Evolutionary conservation across 768 basidiomycete species (phyloP).

Genomic region (Boletus bicolor): DNA sequence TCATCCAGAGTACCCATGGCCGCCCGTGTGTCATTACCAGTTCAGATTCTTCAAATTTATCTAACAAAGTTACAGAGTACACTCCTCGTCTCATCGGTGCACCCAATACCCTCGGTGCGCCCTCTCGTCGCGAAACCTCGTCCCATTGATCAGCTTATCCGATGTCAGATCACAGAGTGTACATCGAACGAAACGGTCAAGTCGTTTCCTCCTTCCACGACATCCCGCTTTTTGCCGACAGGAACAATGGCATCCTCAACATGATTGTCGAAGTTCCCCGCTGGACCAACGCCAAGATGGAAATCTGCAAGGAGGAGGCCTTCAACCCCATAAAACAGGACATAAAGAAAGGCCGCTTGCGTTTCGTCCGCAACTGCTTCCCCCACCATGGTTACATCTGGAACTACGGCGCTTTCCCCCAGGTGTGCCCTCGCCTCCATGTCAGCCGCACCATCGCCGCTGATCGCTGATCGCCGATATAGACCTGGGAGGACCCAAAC

Average conservation of each 20-base stretch:
- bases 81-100: conserved; percentile 79
- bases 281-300: conserved; percentile 99
- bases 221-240: conserved; percentile 97
- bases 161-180: conserved; percentile 87
- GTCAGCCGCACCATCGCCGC: not conserved
- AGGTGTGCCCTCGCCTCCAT: conserved; percentile 47
- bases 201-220: conserved; percentile 91
- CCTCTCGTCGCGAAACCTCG: conserved; percentile 3
- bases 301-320: conserved; percentile 96
- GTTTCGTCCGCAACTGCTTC: conserved; percentile 99
- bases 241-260: conserved; percentile 93
- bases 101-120: conserved; percentile 88
- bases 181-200: conserved; percentile 83
- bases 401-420: conserved; percentile 99
- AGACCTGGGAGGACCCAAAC: conserved; percentile 98
- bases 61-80: conserved; percentile 47
- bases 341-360: conserved; percentile 92
- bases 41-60: not conserved
- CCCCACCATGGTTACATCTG: conserved; percentile 99
- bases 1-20: conserved; percentile 48
- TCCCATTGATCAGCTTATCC: conserved; percentile 19
- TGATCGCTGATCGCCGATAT: conserved; percentile 30
- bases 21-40: conserved; percentile 13
- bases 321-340: conserved; percentile 99
- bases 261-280: conserved; percentile 98